A percentile compares a stretch with the other conserved stretches of the same genome.
phyloP scores from a whole-genome alignment of 2,329 filamentous ascomycete genomes.

The Pseudogymnoascus pannorum region DNA sequence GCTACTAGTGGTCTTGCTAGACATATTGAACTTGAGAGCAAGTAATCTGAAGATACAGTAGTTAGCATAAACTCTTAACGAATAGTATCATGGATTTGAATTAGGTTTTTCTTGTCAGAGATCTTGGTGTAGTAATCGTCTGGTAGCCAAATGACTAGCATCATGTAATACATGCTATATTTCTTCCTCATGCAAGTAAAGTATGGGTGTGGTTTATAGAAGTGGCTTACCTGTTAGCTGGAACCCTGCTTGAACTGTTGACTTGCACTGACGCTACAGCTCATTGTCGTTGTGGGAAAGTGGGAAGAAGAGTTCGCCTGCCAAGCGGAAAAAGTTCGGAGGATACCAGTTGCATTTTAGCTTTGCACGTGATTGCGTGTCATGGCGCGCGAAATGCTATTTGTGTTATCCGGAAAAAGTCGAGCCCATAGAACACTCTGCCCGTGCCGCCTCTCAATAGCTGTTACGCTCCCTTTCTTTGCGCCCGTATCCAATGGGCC shows the following conservation, averaged over 20 bases:
- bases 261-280: neutral
- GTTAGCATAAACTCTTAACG: constrained; percentile 10
- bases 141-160: constrained; percentile 42
- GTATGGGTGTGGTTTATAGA: neutral
- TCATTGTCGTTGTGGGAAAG: constrained; percentile 7
- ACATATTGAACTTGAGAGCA: constrained; percentile 12
- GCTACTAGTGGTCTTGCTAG: neutral
- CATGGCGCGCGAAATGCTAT: neutral
- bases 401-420: constrained; percentile 3
- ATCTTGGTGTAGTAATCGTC: constrained; percentile 57
- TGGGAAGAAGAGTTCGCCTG: neutral
- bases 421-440: neutral
- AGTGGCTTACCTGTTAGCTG: constrained; percentile 3
- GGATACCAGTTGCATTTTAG: neutral
- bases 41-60: constrained; percentile 10
- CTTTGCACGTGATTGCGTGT: constrained; percentile 3
- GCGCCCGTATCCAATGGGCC: constrained; percentile 3
- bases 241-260: constrained; percentile 2
- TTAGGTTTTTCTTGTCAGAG: constrained; percentile 46
- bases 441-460: neutral
- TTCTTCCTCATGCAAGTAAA: constrained; percentile 29
- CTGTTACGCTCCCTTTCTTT: neutral
- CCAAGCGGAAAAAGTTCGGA: constrained; percentile 1
- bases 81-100: neutral
- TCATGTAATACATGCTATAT: constrained; percentile 39